Percentiles rank a stretch among this genome's conserved stretches.
Conservation (phyloP, 192 early-diverging fungal species). For the Coemansia sp. region DNA sequence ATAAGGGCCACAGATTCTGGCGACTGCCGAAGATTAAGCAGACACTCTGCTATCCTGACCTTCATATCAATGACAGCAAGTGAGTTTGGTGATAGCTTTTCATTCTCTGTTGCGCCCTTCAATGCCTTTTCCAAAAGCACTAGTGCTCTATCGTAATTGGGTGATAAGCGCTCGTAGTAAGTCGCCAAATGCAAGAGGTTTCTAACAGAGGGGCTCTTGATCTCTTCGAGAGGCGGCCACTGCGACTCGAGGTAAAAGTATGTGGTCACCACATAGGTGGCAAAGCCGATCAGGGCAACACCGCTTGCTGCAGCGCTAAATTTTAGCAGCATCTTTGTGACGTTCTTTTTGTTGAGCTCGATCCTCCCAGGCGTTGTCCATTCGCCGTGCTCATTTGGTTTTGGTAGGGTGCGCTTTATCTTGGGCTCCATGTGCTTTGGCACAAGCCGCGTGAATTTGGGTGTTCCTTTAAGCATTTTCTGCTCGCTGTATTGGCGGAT, state of each 20-base stretch:
- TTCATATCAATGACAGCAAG: constrained; percentile 22
- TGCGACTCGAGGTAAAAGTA: constrained; percentile 25
- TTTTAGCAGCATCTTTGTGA: constrained; percentile 4
- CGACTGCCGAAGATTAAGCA: constrained; percentile 8
- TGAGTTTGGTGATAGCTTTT: constrained; percentile 3
- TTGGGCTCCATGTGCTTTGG: constrained; percentile 4
- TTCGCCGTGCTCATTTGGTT: constrained; percentile 1
- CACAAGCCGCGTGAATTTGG: constrained; percentile 31
- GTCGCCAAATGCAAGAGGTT: constrained; percentile 33
- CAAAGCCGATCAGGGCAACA: constrained; percentile 11
- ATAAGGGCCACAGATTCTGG: constrained; percentile 8
- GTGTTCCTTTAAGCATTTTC: constrained; percentile 36
- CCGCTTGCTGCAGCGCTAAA: constrained; percentile 6
- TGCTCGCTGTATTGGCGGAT: constrained; percentile 11
- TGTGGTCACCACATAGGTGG: constrained; percentile 18
- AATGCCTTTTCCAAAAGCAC: constrained; percentile 17
- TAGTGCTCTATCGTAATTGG: constrained; percentile 17
- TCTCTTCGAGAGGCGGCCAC: constrained; percentile 27
- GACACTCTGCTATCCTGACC: constrained; percentile 32
- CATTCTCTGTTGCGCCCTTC: constrained; percentile 4
- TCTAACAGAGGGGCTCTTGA: constrained; percentile 5
- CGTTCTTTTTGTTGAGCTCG: constrained; percentile 18
- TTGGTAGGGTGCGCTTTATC: neutral
- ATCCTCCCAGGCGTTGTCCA: constrained; percentile 6
- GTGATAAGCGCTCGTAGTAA: constrained; percentile 23